These are phyloP conservation scores for Lactarius sp. DNA, from an alignment of 768 basidiomycete species.

Conservation along the genomic window DNA sequence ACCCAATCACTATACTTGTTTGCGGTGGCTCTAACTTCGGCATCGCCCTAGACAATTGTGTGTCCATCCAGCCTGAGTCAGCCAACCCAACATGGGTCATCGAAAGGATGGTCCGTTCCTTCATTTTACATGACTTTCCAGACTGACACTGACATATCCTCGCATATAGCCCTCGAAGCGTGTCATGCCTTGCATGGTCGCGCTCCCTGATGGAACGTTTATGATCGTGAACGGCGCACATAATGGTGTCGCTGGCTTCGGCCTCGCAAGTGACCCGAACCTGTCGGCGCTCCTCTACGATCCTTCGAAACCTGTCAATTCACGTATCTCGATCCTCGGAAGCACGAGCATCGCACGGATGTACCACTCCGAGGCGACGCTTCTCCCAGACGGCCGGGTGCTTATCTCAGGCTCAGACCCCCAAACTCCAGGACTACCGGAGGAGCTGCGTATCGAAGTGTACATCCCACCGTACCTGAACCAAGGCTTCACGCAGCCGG, in stretches of 20 bases:
- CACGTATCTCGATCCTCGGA: slow-evolving; percentile 62
- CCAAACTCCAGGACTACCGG: slow-evolving; percentile 53
- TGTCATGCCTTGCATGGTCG: slow-evolving; percentile 50
- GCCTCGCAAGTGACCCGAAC: slow-evolving; percentile 55
- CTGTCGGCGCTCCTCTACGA: slow-evolving; percentile 64
- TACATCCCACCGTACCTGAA: slow-evolving; percentile 87
- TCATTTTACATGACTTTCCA: slow-evolving; percentile 38
- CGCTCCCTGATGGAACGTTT: slow-evolving; percentile 70
- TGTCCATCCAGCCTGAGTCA: slow-evolving; percentile 61
- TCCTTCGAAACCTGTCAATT: slow-evolving; percentile 51
- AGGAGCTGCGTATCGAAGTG: slow-evolving; percentile 74
- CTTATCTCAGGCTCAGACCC: slow-evolving; percentile 76
- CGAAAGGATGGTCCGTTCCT: slow-evolving; percentile 66
- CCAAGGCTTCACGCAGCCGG: slow-evolving; percentile 56
- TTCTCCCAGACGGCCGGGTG: slow-evolving; percentile 71
- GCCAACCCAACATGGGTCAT: slow-evolving; percentile 59
- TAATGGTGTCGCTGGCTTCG: slow-evolving; percentile 55
- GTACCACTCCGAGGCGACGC: slow-evolving; percentile 74
- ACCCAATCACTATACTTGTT: slow-evolving; percentile 60
- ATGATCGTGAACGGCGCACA: slow-evolving; percentile 73
- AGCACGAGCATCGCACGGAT: slow-evolving; percentile 67
- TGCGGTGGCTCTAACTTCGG: slow-evolving; percentile 73
- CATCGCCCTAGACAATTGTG: slow-evolving; percentile 61
- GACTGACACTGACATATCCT: background rate
- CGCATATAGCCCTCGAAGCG: too few relatives aligned